Conservation (phyloP, 805 yeast genomes). For the Wickerhamomyces ciferrii region DNA sequence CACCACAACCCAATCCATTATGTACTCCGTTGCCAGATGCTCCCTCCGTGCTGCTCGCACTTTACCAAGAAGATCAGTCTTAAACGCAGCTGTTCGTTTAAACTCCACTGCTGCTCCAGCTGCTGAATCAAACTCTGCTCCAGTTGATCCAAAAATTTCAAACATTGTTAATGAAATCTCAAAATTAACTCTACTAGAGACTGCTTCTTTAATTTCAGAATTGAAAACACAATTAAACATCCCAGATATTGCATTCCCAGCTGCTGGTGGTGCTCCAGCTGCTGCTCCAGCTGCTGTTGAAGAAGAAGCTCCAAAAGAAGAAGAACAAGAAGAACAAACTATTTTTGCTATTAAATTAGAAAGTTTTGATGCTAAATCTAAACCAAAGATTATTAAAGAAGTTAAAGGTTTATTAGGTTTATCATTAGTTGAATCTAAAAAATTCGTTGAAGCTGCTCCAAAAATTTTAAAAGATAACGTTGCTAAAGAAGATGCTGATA, state of each 20-base stretch:
- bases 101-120: slow-evolving; percentile 34
- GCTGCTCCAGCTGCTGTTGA: slow-evolving; percentile 64
- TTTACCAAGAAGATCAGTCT: slow-evolving; percentile 10
- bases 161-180: slow-evolving; percentile 89
- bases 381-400: slow-evolving; percentile 97
- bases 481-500: slow-evolving; percentile 96
- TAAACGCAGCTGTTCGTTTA: slow-evolving; percentile 22
- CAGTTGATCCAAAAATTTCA: slow-evolving; percentile 84
- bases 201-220: slow-evolving; percentile 80
- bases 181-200: slow-evolving; percentile 85
- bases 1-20: background rate
- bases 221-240: slow-evolving; percentile 81
- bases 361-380: slow-evolving; percentile 88
- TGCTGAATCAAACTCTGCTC: slow-evolving; percentile 49
- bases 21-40: slow-evolving; percentile 13
- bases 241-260: slow-evolving; percentile 88
- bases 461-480: slow-evolving; percentile 92
- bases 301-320: slow-evolving; percentile 70
- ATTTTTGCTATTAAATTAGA: slow-evolving; percentile 90
- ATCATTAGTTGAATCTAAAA: slow-evolving; percentile 94
- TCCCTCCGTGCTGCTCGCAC: slow-evolving; percentile 15
- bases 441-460: slow-evolving; percentile 97
- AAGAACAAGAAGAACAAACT: slow-evolving; percentile 84
- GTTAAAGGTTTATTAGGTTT: slow-evolving; percentile 88
- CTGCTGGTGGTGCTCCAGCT: slow-evolving; percentile 54